phyloP scores from a whole-genome alignment of 768 basidiomycete genomes.

The Gyrodon lividus region DNA sequence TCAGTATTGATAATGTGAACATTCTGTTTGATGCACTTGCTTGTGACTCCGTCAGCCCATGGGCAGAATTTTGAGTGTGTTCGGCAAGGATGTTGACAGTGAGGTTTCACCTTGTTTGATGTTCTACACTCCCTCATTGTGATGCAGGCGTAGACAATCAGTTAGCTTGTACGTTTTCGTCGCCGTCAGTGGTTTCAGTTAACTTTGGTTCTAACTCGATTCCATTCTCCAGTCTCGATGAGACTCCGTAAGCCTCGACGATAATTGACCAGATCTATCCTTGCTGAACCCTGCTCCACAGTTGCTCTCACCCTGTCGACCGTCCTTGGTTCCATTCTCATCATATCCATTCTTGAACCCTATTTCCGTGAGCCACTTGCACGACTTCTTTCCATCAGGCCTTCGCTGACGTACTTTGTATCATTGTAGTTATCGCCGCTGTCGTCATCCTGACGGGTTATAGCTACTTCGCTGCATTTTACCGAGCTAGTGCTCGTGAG shows the following conservation, averaged over 20 bases:
- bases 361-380: slow-evolving; percentile 51
- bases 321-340: slow-evolving; percentile 50
- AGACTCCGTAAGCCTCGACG: slow-evolving; percentile 42
- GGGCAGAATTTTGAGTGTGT: slow-evolving; percentile 60
- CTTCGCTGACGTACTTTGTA: background rate
- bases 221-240: slow-evolving; percentile 44
- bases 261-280: background rate
- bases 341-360: slow-evolving; percentile 57
- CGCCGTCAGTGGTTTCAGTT: background rate
- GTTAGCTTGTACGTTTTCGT: slow-evolving; percentile 45
- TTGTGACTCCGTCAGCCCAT: slow-evolving; percentile 39
- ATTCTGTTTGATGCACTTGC: background rate
- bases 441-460: slow-evolving; percentile 58
- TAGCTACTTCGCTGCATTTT: slow-evolving; percentile 64
- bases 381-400: background rate
- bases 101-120: slow-evolving; percentile 5
- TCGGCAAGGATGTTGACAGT: slow-evolving; percentile 70
- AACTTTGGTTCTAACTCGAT: background rate
- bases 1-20: background rate
- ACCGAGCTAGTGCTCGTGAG: slow-evolving; percentile 69
- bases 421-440: slow-evolving; percentile 49
- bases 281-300: slow-evolving; percentile 19
- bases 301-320: slow-evolving; percentile 51
- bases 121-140: background rate
- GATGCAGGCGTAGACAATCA: slow-evolving; percentile 50